These are phyloP conservation scores for Plectranthus barbatus DNA, from an alignment of 257 asterid species.

Conservation along the genomic window DNA sequence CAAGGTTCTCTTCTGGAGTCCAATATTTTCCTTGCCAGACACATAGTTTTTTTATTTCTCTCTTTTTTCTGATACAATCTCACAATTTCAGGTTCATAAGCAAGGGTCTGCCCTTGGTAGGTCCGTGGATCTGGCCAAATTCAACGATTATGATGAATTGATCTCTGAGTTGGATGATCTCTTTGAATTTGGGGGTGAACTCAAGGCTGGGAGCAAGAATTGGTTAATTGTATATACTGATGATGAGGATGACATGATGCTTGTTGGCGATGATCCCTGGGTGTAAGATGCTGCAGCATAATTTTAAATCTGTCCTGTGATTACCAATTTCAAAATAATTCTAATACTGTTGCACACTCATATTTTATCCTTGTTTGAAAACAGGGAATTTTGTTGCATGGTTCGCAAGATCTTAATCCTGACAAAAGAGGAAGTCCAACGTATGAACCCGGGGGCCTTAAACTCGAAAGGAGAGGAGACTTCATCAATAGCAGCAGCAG, in stretches of 20 bases:
- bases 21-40: not conserved
- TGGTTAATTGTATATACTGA: constrained; percentile 94
- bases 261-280: constrained; percentile 99
- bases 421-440: constrained; percentile 78
- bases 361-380: not conserved
- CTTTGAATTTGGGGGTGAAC: constrained; percentile 86
- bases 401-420: constrained; percentile 81
- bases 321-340: not conserved
- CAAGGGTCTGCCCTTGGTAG: constrained; percentile 96
- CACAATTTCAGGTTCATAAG: constrained; percentile 74
- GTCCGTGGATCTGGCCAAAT: constrained; percentile 88
- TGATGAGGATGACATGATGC: constrained; percentile 99
- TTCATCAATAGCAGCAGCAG: constrained; percentile 52
- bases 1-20: constrained; percentile 46
- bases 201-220: constrained; percentile 51
- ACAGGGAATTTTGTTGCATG: constrained; percentile 90
- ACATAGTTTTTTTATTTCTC: not conserved
- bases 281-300: constrained; percentile 41
- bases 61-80: not conserved
- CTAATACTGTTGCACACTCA: not conserved
- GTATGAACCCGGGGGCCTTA: constrained; percentile 73
- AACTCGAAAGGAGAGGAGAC: constrained; percentile 63
- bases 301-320: not conserved
- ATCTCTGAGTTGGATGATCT: constrained; percentile 67
- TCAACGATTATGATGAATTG: constrained; percentile 64